Percentiles rank a stretch among this genome's conserved stretches.
Evolutionary conservation across 2,329 filamentous ascomycete species (phyloP).

Genomic region (Verruconis gallopava): DNA sequence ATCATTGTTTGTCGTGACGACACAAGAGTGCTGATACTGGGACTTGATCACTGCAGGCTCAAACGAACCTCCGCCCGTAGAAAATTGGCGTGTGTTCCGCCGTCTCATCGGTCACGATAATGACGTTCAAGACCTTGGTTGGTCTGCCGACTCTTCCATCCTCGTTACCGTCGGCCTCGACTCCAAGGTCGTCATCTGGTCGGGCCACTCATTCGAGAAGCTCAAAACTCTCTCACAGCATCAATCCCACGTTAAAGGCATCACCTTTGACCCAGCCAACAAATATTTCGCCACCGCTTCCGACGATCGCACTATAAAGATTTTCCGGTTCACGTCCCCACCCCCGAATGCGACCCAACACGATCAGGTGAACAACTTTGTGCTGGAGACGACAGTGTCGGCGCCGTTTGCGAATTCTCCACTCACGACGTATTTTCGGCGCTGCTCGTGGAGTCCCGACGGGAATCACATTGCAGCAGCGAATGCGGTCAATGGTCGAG

Average conservation of each 20-base stretch:
- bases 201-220: constrained; percentile 94
- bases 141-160: constrained; percentile 92
- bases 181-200: constrained; percentile 98
- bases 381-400: constrained; percentile 82
- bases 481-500: constrained; percentile 92
- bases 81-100: constrained; percentile 95
- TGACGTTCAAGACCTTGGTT: constrained; percentile 93
- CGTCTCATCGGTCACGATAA: constrained; percentile 95
- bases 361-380: constrained; percentile 94
- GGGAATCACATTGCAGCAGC: constrained; percentile 94
- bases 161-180: constrained; percentile 92
- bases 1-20: too few species aligned
- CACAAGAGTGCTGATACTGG: constrained; percentile 12
- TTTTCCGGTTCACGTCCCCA: constrained; percentile 88
- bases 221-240: constrained; percentile 87
- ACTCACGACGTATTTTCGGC: constrained; percentile 88
- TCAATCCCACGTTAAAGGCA: constrained; percentile 95
- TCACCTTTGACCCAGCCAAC: constrained; percentile 96
- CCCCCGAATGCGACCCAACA: constrained; percentile 83
- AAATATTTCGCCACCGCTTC: constrained; percentile 98
- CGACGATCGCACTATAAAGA: constrained; percentile 91
- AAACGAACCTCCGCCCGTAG: constrained; percentile 81
- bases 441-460: constrained; percentile 96
- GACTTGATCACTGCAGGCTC: constrained; percentile 42
- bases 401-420: constrained; percentile 82